Conservation (phyloP, 2,329 filamentous ascomycete genomes). For the Fusarium sp. region DNA sequence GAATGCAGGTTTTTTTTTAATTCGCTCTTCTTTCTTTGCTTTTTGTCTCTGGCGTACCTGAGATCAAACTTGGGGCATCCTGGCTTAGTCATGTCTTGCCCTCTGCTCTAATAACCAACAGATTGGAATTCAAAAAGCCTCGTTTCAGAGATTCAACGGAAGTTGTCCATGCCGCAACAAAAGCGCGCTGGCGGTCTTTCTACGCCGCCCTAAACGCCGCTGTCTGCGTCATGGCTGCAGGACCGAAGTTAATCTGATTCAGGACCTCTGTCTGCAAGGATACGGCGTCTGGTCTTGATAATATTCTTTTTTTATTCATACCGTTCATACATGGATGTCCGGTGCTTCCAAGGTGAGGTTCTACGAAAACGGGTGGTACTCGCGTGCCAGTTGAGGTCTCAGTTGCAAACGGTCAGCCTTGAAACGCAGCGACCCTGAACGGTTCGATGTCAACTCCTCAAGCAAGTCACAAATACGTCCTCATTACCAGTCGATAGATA, state of each 20-base stretch:
- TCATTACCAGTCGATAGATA: constrained; percentile 1
- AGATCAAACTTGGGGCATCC: constrained; percentile 5
- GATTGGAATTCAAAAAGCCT: constrained; percentile 29
- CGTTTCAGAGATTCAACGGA: constrained; percentile 35
- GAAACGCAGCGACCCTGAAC: background rate
- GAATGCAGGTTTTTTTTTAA: constrained; percentile 18
- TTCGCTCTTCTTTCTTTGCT: constrained; percentile 13
- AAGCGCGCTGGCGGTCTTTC: constrained; percentile 17
- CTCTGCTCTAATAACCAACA: constrained; percentile 26
- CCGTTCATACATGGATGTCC: background rate
- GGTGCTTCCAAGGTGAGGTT: background rate
- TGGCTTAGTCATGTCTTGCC: constrained; percentile 20
- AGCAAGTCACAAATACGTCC: background rate
- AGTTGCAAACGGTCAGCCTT: constrained; percentile 1
- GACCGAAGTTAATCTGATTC: constrained; percentile 23
- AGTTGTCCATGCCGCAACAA: constrained; percentile 22
- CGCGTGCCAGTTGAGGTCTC: constrained; percentile 30
- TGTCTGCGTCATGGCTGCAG: constrained; percentile 34
- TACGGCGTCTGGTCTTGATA: background rate
- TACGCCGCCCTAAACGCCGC: constrained; percentile 28
- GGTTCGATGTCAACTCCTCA: background rate
- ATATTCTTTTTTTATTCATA: constrained; percentile 3
- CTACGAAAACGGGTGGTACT: constrained; percentile 27
- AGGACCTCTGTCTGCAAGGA: constrained; percentile 20
- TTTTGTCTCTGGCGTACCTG: constrained; percentile 18